phyloP scores from a whole-genome alignment of 192 early-diverging fungal species.

The Rhizoclosmatium globosum region DNA sequence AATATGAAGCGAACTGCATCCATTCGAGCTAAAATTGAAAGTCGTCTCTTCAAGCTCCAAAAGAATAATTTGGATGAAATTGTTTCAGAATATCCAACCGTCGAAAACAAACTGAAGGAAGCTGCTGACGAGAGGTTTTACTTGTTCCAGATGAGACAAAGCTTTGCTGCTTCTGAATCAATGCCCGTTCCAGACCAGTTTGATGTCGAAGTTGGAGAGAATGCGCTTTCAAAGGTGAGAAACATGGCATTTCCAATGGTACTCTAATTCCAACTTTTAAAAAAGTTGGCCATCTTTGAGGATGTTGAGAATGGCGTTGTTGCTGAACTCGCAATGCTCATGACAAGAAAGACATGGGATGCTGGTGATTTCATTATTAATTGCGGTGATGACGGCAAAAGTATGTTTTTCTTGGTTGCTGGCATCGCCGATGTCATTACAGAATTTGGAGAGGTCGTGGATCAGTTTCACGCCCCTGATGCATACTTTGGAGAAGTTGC shows the following conservation, averaged over 20 bases:
- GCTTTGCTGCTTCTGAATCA: neutral
- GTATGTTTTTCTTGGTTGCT: constrained; percentile 63
- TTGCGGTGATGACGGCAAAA: constrained; percentile 46
- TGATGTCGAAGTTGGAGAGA: constrained; percentile 53
- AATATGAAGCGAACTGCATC: constrained; percentile 56
- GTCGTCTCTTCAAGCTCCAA: constrained; percentile 51
- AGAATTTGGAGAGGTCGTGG: constrained; percentile 57
- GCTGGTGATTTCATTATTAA: constrained; percentile 46
- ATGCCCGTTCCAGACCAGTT: constrained; percentile 40
- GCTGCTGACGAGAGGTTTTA: constrained; percentile 51
- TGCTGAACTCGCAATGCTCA: constrained; percentile 46
- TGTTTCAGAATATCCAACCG: constrained; percentile 44
- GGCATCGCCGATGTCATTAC: constrained; percentile 55
- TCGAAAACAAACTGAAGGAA: constrained; percentile 49
- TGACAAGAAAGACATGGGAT: constrained; percentile 47
- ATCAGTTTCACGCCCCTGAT: constrained; percentile 45
- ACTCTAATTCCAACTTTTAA: constrained; percentile 41
- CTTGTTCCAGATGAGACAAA: constrained; percentile 39
- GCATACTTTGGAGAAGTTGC: constrained; percentile 66
- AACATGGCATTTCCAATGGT: constrained; percentile 50
- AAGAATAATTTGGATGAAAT: constrained; percentile 42
- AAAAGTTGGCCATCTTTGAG: constrained; percentile 51
- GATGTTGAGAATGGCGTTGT: constrained; percentile 44
- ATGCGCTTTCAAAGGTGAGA: constrained; percentile 49
- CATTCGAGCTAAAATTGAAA: constrained; percentile 54